Percentiles rank a stretch among this genome's conserved stretches.
phyloP scores from a whole-genome alignment of 1,284 basidiomycete genomes.

The Rhodotorula sp. region DNA sequence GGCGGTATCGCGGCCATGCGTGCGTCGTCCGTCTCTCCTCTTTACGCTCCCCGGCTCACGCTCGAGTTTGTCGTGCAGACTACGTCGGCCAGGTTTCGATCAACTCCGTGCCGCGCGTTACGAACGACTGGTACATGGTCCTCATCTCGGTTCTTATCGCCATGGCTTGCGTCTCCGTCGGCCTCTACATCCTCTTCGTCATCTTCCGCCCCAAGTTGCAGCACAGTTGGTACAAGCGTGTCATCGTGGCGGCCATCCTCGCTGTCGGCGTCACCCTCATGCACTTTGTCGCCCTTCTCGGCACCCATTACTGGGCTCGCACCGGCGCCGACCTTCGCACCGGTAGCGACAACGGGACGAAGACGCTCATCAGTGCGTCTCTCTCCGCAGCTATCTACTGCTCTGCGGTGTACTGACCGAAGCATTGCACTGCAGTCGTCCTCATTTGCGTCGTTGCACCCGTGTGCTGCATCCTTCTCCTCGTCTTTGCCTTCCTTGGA shows the following conservation, averaged over 20 bases:
- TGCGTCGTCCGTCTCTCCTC: slow-evolving; percentile 43
- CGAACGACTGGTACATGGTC: slow-evolving; percentile 51
- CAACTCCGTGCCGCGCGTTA: slow-evolving; percentile 52
- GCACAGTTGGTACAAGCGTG: slow-evolving; percentile 53
- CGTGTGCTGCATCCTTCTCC: slow-evolving; percentile 52
- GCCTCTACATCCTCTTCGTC: slow-evolving; percentile 57
- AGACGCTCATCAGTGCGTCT: slow-evolving; percentile 31
- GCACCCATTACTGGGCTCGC: slow-evolving; percentile 39
- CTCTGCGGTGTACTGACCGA: slow-evolving; percentile 8
- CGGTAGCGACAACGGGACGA: slow-evolving; percentile 19
- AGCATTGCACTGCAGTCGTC: slow-evolving; percentile 40
- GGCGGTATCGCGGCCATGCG: slow-evolving; percentile 56
- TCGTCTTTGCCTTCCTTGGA: slow-evolving; percentile 51
- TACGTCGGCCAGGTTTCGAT: slow-evolving; percentile 56
- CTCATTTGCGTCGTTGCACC: slow-evolving; percentile 54
- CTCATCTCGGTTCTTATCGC: slow-evolving; percentile 55
- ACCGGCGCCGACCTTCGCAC: slow-evolving; percentile 14
- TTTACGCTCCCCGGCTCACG: background rate
- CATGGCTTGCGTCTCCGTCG: slow-evolving; percentile 52
- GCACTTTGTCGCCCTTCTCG: slow-evolving; percentile 50
- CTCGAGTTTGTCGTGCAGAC: slow-evolving; percentile 46
- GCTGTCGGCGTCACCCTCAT: slow-evolving; percentile 52
- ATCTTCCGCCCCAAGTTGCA: slow-evolving; percentile 55
- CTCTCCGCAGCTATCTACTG: background rate
- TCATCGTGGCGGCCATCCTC: slow-evolving; percentile 52